Base-by-base conservation (phyloP, 2,329 filamentous ascomycete species). In the Tolypocladium sp. region DNA sequence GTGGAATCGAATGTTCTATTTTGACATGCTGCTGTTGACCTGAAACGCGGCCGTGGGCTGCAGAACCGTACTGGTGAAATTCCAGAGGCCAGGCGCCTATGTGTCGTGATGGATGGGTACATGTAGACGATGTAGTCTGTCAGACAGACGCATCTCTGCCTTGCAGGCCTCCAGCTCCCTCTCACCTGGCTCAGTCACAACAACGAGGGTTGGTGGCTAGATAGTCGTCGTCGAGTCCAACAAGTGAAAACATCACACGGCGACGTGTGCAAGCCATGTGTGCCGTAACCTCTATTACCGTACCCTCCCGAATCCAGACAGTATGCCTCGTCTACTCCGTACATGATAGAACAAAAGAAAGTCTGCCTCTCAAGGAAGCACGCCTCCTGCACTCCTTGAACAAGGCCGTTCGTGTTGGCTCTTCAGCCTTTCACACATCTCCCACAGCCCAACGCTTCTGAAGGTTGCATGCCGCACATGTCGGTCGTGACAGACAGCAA, bases 261-360 rank as follows among this genome's bases (percentile, higher is more conserved):
- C 35, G 17, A 12, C 30, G 17, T 52, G 49, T 52, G 30, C 4
- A n/a, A 20, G n/a, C 8, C 73, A 59, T 72, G 68, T 25, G 38
- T 54, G 57, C 37, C 57, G 38, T 58, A 42, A 55, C 53, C 57
- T 59, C 61, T 63, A 62, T 64, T 63, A 56, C 40, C 58, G 58
- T 59, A 57, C 61, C 57, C 46, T 51, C 56, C 25, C 53, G 58
- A 58, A 60, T 40, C 59, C 62, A 49, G 44, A 59, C 58, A 57
- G 25, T 56, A 49, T 61, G 58, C 60, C 55, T 59, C 58, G 55
- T 60, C 61, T 64, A 63, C 58, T 55, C 62, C 60, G 61, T 63
- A 63, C 60, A 61, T 61, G 55, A 59, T 58, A 61, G 60, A 58
- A 62, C 52, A 61, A 57, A 63, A 57, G 38, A 58, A 55, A 57